phyloP scores from a whole-genome alignment of 2,329 filamentous ascomycete species.

The Dothistroma septosporum region DNA sequence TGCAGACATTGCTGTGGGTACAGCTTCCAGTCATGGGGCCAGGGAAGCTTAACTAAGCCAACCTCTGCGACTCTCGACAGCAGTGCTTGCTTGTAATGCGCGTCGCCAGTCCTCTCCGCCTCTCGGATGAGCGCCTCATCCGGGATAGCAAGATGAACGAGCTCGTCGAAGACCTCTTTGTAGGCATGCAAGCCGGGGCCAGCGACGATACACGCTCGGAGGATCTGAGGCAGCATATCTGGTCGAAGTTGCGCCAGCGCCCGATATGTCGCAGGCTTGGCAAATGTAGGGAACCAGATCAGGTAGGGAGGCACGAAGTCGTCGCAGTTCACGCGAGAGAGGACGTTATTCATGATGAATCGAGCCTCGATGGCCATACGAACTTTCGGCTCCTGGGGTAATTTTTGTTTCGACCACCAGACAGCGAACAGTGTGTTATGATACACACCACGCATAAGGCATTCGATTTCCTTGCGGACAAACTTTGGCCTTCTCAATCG shows the following conservation, averaged over 20 bases:
- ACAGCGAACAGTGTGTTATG: constrained; percentile 38
- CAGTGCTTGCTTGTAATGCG: not conserved
- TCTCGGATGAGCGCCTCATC: constrained; percentile 10
- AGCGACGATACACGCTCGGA: constrained; percentile 18
- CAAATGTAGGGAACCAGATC: constrained; percentile 23
- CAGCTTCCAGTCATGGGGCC: not conserved
- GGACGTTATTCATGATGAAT: constrained; percentile 34
- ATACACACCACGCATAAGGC: constrained; percentile 37
- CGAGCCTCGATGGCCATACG: constrained; percentile 26
- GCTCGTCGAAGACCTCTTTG: constrained; percentile 14
- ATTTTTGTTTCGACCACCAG: constrained; percentile 30
- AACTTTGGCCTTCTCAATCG: constrained; percentile 34
- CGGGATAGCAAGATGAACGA: not conserved
- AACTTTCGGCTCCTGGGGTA: constrained; percentile 2
- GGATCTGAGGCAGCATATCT: constrained; percentile 16
- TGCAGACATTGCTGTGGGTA: not conserved
- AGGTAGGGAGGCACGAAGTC: constrained; percentile 12
- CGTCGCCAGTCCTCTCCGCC: not conserved
- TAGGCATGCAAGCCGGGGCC: constrained; percentile 1
- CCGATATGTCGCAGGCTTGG: constrained; percentile 13
- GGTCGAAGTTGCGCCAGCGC: constrained; percentile 11
- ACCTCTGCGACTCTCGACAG: not conserved
- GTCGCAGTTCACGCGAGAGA: constrained; percentile 13
- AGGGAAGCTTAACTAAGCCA: not conserved
- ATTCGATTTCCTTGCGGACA: constrained; percentile 27